Percentiles rank a stretch among this genome's conserved stretches.
Conservation (phyloP, 139 green algal genomes). For the Closterium sp. region DNA sequence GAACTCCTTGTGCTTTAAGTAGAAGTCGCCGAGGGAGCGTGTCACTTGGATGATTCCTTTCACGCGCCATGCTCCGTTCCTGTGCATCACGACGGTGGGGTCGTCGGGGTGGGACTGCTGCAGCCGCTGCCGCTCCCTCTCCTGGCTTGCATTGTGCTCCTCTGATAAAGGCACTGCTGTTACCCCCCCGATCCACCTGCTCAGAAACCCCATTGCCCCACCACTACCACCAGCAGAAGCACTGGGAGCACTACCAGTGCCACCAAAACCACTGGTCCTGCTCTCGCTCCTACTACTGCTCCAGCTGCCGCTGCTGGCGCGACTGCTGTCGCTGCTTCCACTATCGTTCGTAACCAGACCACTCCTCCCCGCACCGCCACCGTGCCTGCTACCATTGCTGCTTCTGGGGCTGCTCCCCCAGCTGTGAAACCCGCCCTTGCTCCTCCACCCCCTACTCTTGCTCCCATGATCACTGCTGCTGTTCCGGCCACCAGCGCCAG, state of each 20-base stretch:
- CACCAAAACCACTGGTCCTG: not conserved
- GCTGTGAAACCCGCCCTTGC: not conserved
- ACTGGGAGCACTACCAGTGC: too few relatives aligned
- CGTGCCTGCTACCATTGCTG: not conserved
- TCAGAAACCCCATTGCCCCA: not conserved
- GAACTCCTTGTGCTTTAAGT: conserved; percentile 34
- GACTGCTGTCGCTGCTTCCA: not conserved
- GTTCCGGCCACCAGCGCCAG: not conserved
- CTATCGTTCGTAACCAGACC: not conserved
- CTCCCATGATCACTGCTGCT: not conserved
- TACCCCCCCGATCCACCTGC: not conserved
- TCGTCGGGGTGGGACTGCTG: not conserved
- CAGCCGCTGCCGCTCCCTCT: not conserved
- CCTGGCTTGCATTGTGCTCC: conserved; percentile 27
- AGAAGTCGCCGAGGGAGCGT: conserved; percentile 23
- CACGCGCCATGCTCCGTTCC: conserved; percentile 10
- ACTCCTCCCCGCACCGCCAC: not conserved
- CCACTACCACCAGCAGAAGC: not conserved
- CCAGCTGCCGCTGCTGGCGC: not conserved
- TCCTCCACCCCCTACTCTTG: not conserved
- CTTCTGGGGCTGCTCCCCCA: not conserved
- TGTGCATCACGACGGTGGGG: conserved; percentile 12
- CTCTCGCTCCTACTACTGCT: not conserved
- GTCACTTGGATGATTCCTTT: conserved; percentile 36
- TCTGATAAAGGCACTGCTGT: conserved; percentile 13